Evolutionary conservation across 129 eudicot genomes (phyloP), one percentile per base, ranked within the genome.

Genomic region (Pittosporum tobira): DNA sequence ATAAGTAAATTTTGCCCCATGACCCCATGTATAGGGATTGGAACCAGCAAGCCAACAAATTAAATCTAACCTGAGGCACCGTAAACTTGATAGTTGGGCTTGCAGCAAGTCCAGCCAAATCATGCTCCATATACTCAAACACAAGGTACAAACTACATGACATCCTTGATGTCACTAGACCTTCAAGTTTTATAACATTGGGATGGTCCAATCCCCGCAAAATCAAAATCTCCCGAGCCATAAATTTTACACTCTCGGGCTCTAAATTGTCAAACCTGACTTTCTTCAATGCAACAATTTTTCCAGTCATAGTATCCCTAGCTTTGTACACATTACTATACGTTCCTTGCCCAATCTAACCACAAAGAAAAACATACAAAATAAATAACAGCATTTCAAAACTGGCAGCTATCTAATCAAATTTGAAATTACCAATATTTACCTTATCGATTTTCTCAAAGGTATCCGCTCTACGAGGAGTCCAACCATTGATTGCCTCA

Each of bases 311-410:
- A 16, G 77, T 62, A 73, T 88, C 96, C 75, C 80, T 88, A 58
- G 94, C 96, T 78, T 84, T 88, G 74, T 88, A 88, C 72, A 88
- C 96, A 63, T 88, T 84, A 65, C 96, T 81, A 58, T 88, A 88
- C 13, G 96, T 88, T 36, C 96, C 96, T 79, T 84, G 87, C 42
- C 94, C 96, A 78, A 88, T 88, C 96, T 88, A 57, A 70, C 29
- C 30, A 53, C 23, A 47, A 31, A 23, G 36, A 68, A 44, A 49
- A 78, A 52, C 12, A 64, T 6, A 51, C 49, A 44, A 30, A 28
- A 26, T 30, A 22, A 56, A 45, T 52, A 62, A 38, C 29, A 38
- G 20, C 5, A 10, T 27, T 27, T 2, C 19, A 18, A 0, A 22
- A 54, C 45, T 13, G 21, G 21, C 46, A 45, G 6, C 28, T 21